Evolutionary conservation across 1,284 basidiomycete species (phyloP).

Genomic region (Irpex sp.): DNA sequence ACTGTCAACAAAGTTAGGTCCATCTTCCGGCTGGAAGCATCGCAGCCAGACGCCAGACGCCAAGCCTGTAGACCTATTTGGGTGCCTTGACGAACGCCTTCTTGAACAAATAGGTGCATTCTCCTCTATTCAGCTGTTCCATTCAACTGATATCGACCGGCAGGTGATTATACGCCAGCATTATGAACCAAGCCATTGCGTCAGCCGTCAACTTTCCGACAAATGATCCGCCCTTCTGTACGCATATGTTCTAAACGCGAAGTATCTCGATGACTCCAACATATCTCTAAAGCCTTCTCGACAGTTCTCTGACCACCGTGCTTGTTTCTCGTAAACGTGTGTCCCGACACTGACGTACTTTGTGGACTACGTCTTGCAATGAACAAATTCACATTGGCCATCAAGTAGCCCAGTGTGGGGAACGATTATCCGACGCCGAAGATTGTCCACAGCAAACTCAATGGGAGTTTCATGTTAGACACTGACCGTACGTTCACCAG

Average conservation of each 20-base stretch:
- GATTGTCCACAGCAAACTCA: not conserved
- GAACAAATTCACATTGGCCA: not conserved
- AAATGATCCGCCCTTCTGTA: not conserved
- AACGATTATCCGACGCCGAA: conserved; percentile 1
- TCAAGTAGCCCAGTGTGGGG: not conserved
- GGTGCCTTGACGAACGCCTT: not conserved
- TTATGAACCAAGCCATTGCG: not conserved
- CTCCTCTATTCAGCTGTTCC: not conserved
- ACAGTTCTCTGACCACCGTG: not conserved
- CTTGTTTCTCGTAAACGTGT: not conserved
- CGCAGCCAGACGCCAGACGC: no score
- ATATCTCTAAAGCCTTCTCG: not conserved
- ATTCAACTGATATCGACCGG: not conserved
- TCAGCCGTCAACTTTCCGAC: not conserved
- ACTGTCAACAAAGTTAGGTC: no score
- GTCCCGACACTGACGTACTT: not conserved
- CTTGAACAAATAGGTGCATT: not conserved
- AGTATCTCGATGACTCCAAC: not conserved
- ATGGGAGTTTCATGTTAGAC: not conserved
- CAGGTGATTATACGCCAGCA: not conserved
- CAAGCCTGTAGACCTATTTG: no score
- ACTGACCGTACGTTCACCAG: not conserved
- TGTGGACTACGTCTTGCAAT: not conserved
- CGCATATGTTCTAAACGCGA: not conserved
- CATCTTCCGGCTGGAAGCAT: no score